Percentiles rank a stretch among this genome's conserved stretches.
Evolutionary conservation across 73 alveolate genomes (phyloP).

Genomic region (Paramecium pentaurelia): DNA sequence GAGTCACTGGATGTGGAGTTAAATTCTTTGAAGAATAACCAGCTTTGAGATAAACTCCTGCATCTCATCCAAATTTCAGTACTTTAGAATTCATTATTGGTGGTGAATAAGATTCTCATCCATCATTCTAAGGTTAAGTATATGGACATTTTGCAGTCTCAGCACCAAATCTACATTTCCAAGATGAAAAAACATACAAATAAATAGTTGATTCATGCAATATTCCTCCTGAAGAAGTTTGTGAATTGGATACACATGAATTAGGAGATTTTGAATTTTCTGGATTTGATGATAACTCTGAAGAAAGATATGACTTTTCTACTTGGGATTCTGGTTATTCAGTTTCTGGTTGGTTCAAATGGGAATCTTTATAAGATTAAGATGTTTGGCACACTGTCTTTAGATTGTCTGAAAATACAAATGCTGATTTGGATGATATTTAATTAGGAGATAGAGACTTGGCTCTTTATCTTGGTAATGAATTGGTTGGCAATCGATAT

Average conservation of each 20-base stretch:
- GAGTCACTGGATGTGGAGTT: background rate
- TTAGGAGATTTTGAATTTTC: background rate
- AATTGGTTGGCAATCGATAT: background rate
- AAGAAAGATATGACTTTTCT: background rate
- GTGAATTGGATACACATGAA: background rate
- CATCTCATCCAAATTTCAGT: background rate
- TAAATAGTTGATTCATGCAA: background rate
- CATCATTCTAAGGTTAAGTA: background rate
- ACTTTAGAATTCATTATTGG: background rate
- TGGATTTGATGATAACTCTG: background rate
- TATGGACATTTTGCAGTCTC: background rate
- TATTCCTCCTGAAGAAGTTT: background rate
- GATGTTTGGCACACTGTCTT: constrained; percentile 2
- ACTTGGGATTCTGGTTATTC: background rate
- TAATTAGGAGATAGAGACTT: constrained; percentile 2
- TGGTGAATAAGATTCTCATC: background rate
- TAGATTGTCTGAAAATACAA: background rate
- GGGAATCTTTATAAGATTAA: background rate
- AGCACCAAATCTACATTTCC: background rate
- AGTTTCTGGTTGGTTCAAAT: constrained; percentile 6
- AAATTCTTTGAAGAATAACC: background rate
- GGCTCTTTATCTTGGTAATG: background rate
- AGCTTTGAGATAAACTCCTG: background rate
- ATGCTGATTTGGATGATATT: background rate
- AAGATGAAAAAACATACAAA: background rate